Base-by-base conservation (phyloP, 441 rosid species). In the Gossypium davidsonii region DNA sequence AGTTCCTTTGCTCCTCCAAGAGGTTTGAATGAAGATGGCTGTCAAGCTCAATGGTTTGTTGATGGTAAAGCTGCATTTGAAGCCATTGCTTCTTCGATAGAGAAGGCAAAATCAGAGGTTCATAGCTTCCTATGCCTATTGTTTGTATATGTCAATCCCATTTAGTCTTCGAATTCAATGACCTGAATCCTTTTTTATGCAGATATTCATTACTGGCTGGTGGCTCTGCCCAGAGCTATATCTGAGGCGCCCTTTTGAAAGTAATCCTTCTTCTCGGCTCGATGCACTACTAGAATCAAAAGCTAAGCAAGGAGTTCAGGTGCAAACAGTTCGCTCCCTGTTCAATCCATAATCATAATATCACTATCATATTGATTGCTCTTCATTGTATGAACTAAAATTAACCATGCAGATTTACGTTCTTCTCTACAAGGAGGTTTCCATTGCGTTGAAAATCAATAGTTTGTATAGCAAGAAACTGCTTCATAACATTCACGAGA, bases 161-260 rank as follows among this genome's bases (percentile, higher is more conserved):
- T 58, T 55, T 20, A 49, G 17, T 73, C 14, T 65, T 12, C 26
- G 25, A 26, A 25, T 60, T 74, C n/a, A 48, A 25, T 25, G 60
- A 71, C n/a, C 39, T 66, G 74, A 34, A 3, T 77, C 28, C 49
- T n/a, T 68, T 67, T 2, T 37, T 51, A 14, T 72, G 76, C 79
- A 87, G 92, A 83, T 88, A 79, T 86, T 87, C 72, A 87, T 90
- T 26, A 87, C 91, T 58, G 95, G 95, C 73, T 90, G 95, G 95
- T 90, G 95, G 95, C 82, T 90, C 69, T 90, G 92, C 75, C 95
- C 95, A 3, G 92, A 90, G 80, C 77, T 90, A 76, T 88, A 83
- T 79, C 81, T 90, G 72, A 82, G 85, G 79, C 95, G 95, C 15
- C 95, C 95, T 3, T 90, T 86, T 71, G 31, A 81, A 70, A 76